Percentiles rank a stretch among this genome's conserved stretches.
phyloP scores from a whole-genome alignment of 1,139 yeast genomes.

The Barnettozyma hawaiiensis region DNA sequence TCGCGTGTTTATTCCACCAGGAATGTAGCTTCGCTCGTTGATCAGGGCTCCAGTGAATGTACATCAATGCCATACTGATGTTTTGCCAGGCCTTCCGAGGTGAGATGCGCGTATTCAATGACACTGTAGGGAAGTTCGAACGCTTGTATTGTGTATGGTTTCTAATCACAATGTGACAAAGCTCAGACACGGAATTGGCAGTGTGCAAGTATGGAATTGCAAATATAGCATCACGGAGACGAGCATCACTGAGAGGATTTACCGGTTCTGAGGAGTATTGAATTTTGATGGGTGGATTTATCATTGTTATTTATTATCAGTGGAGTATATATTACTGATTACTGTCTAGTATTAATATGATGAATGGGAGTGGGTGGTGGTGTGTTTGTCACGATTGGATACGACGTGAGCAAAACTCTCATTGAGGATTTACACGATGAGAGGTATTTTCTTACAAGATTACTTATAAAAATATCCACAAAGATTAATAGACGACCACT shows the following conservation, averaged over 20 bases:
- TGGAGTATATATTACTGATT: too few relatives aligned
- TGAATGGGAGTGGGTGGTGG: too few relatives aligned
- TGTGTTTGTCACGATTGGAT: too few relatives aligned
- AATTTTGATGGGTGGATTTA: background rate
- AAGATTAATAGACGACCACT: too few relatives aligned
- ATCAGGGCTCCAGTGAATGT: background rate
- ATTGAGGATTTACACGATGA: too few relatives aligned
- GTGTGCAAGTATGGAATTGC: background rate
- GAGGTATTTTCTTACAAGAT: too few relatives aligned
- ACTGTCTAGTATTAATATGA: too few relatives aligned
- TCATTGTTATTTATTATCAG: background rate
- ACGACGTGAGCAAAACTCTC: too few relatives aligned
- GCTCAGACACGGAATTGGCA: background rate
- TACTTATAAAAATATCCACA: too few relatives aligned
- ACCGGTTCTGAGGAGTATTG: constrained; percentile 2
- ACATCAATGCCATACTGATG: background rate
- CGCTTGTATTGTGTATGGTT: background rate
- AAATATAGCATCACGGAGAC: constrained; percentile 2
- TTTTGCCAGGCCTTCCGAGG: constrained; percentile 6
- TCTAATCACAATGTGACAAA: background rate
- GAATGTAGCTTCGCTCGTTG: constrained; percentile 1
- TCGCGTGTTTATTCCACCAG: constrained; percentile 2
- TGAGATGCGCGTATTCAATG: background rate
- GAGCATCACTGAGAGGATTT: constrained; percentile 3
- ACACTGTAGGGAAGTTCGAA: background rate